Conservation (phyloP, 495 filamentous ascomycete genomes). For the Tuber brumale region DNA sequence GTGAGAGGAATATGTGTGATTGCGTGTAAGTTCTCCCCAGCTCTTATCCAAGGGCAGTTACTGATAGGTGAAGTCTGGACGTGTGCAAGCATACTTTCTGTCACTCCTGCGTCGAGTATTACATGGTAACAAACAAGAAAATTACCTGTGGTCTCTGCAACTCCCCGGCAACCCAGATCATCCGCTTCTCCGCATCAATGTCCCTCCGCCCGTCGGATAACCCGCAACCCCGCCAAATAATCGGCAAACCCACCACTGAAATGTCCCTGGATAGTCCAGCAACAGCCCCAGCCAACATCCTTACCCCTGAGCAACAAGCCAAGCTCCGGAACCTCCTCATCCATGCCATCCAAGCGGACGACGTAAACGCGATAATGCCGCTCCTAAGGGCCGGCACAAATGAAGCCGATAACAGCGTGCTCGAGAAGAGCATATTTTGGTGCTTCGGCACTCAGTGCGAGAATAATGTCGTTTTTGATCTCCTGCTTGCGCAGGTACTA, state of each 20-base stretch:
- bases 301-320: background rate
- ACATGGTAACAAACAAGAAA: background rate
- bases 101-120: background rate
- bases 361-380: background rate
- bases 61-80: background rate
- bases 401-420: background rate
- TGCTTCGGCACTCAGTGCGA: background rate
- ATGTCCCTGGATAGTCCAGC: background rate
- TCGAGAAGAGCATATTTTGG: background rate
- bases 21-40: constrained; percentile 17
- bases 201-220: background rate
- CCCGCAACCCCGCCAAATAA: background rate
- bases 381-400: background rate
- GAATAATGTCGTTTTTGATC: background rate
- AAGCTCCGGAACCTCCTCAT: background rate
- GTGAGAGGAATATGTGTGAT: constrained; percentile 7
- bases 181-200: background rate
- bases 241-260: background rate
- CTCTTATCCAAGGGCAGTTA: background rate
- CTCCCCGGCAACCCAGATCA: background rate
- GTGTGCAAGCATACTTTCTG: background rate
- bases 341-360: background rate
- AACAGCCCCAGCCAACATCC: background rate
- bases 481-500: background rate
- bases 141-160: background rate